phyloP scores from a whole-genome alignment of 768 basidiomycete species.

The Pisolithus tinctorius region DNA sequence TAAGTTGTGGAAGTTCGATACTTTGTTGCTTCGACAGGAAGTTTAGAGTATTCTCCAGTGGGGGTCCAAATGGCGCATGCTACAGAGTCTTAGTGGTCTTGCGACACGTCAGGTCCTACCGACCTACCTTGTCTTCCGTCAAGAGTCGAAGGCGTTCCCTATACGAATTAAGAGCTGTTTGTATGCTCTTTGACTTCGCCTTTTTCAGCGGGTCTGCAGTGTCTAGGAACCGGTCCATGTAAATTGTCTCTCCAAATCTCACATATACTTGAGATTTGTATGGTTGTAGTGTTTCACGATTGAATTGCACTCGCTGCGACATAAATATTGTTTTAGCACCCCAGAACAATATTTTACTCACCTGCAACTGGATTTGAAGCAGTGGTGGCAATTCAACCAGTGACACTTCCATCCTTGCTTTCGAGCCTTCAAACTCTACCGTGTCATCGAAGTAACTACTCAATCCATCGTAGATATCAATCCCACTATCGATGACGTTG shows the following conservation, averaged over 20 bases:
- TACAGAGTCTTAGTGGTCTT: constrained; percentile 19
- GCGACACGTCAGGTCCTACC: background rate
- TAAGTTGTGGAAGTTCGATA: constrained; percentile 43
- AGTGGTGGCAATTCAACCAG: constrained; percentile 84
- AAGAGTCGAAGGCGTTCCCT: constrained; percentile 65
- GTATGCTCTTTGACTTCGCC: constrained; percentile 60
- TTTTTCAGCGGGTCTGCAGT: constrained; percentile 67
- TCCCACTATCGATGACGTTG: constrained; percentile 83
- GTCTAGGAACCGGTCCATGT: constrained; percentile 89
- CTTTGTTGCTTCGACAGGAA: constrained; percentile 51
- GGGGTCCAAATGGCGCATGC: constrained; percentile 55
- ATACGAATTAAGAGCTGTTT: constrained; percentile 53
- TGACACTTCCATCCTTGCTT: constrained; percentile 81
- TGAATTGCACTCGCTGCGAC: constrained; percentile 83
- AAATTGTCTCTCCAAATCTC: constrained; percentile 79
- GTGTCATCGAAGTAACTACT: constrained; percentile 86
- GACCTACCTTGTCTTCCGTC: constrained; percentile 62
- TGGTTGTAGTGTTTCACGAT: constrained; percentile 82
- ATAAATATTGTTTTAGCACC: constrained; percentile 6
- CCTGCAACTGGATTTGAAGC: constrained; percentile 94
- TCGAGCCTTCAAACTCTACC: constrained; percentile 82
- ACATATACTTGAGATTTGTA: constrained; percentile 97
- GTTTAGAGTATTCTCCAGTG: constrained; percentile 47
- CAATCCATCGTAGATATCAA: constrained; percentile 91
- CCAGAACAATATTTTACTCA: constrained; percentile 26